Conservation (phyloP, 1,284 basidiomycete genomes). For the Cutaneotrichosporon mucoides region DNA sequence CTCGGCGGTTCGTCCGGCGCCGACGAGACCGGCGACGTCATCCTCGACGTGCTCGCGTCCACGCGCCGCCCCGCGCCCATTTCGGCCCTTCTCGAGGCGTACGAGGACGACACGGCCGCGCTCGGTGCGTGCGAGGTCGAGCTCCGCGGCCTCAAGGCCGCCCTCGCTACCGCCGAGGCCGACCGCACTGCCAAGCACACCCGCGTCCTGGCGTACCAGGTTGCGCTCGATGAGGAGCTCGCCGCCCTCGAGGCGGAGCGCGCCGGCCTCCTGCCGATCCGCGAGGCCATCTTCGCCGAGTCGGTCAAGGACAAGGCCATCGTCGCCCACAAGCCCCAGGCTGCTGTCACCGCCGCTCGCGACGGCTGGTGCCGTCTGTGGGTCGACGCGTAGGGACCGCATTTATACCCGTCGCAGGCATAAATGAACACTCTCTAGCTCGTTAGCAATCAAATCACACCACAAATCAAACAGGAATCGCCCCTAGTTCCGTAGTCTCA, state of each 20-base stretch:
- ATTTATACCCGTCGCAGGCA: too few species aligned
- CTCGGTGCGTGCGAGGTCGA: constrained; percentile 1
- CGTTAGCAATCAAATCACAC: neutral
- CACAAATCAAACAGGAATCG: neutral
- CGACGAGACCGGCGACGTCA: neutral
- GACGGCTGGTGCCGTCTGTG: constrained; percentile 2
- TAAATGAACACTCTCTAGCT: too few species aligned
- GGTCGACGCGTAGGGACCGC: neutral
- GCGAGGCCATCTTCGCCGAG: neutral
- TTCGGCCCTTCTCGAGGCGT: neutral
- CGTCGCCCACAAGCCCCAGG: neutral
- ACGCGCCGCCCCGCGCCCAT: constrained; percentile 2
- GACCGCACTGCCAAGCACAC: neutral
- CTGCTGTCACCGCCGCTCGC: neutral
- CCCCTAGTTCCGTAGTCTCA: neutral
- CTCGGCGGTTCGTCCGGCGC: neutral
- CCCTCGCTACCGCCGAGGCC: neutral
- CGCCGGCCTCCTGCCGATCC: neutral
- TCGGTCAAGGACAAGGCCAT: neutral
- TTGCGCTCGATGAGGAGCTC: constrained; percentile 1
- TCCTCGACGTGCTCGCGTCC: neutral
- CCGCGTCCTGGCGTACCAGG: constrained; percentile 1
- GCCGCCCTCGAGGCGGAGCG: neutral
- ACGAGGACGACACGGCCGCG: neutral
- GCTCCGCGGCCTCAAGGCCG: neutral